phyloP scores from a whole-genome alignment of 2,329 filamentous ascomycete species.

The Neocucurbitaria cava region DNA sequence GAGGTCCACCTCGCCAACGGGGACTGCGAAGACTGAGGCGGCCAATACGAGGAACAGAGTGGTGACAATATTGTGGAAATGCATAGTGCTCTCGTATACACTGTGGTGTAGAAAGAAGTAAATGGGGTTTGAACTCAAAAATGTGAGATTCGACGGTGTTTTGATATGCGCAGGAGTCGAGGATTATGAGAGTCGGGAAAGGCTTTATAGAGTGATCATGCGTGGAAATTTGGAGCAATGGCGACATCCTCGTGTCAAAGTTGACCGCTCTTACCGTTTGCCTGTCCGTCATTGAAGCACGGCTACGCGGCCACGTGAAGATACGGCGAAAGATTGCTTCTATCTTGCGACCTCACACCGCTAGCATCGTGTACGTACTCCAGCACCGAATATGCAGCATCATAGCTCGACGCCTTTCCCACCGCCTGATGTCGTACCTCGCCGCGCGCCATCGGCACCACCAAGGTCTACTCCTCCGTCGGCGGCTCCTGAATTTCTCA shows the following conservation, averaged over 20 bases:
- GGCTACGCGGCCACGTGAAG: too few species aligned
- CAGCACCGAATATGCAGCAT: not conserved
- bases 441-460: not conserved
- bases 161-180: too few species aligned
- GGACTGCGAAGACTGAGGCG: not conserved
- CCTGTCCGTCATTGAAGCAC: not conserved
- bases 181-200: too few species aligned
- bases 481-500: slow-evolving; percentile 18
- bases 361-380: not conserved
- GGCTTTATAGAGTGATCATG: not conserved
- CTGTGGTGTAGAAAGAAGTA: too few species aligned
- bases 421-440: not conserved
- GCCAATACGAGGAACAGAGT: slow-evolving; percentile 1
- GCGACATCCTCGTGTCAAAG: not conserved
- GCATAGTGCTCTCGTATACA: not conserved
- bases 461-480: not conserved
- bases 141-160: too few species aligned
- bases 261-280: not conserved
- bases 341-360: not conserved
- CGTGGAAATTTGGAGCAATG: not conserved
- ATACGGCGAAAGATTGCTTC: not conserved
- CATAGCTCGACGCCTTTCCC: not conserved
- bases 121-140: too few species aligned
- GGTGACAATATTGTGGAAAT: not conserved
- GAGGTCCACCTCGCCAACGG: not conserved